Evolutionary conservation across 1,139 yeast species (phyloP), one percentile per base, ranked within the genome.

Genomic region (Hemisphaericaspora subhashii): DNA sequence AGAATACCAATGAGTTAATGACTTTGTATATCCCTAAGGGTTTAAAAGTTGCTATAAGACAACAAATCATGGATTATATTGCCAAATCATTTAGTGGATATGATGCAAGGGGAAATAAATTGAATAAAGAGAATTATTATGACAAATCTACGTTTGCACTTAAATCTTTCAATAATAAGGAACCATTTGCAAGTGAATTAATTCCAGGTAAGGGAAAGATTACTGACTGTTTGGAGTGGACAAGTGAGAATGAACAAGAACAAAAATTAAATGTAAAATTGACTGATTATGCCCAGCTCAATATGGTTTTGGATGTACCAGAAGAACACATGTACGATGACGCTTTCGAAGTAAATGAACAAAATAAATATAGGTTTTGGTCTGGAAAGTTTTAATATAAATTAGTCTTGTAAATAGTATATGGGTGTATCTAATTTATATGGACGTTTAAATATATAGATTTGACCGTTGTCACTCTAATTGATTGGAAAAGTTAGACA

Each of bases 91-190:
- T 69, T 15, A 57, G 64, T 11, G 74, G 75, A 1, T 43, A 62
- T n/a, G 76, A 72, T 42, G 50, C 50, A 29, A 54, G 57, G 23
- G 75, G 76, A 0, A 67, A 70, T 35, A 55, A 48, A 16, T 58
- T 72, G 25, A 48, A 48, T 5, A 66, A 66, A 40, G 64, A 60
- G 34, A 60, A 67, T 36, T 49, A 52, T 49, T 50, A 54, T 20
- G 41, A 48, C 32, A 51, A 64, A 50, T 57, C 66, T 45, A 50
- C 62, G 14, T 52, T 58, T 43, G 56, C 51, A 21, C 41, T 68
- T 32, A 56, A 57, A 38, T 42, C 64, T 31, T 56, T 55, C 41
- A 47, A 50, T 3, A 55, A 54, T 9, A 53, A 51, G 33, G 47
- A 44, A 16, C 64, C 65, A 4, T 60, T 68, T 42, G 48, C 45